Conservation (phyloP, 2,329 filamentous ascomycete species). For the Chalaropsis thielavioides region DNA sequence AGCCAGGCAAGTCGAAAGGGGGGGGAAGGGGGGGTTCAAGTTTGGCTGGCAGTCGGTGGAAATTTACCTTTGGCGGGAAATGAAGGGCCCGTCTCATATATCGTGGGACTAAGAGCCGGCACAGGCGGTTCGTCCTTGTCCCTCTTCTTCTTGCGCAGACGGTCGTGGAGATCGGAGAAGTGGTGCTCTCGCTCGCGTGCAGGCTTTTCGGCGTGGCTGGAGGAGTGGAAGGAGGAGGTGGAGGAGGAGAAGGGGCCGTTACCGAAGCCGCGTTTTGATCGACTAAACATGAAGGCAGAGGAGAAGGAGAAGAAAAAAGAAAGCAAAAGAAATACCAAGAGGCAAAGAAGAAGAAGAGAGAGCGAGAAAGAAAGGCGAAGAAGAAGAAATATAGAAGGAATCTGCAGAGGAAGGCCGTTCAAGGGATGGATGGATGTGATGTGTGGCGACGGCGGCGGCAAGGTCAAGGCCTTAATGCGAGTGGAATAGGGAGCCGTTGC, state of each 20-base stretch:
- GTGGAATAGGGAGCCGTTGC: neutral
- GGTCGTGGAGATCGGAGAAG: slow-evolving; percentile 8
- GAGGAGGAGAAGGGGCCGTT: slow-evolving; percentile 12
- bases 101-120: slow-evolving; percentile 8
- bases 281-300: slow-evolving; percentile 10
- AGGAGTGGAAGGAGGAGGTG: slow-evolving; percentile 6
- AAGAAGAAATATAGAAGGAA: neutral
- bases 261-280: slow-evolving; percentile 9
- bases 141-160: slow-evolving; percentile 8
- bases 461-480: neutral
- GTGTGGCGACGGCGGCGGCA: neutral
- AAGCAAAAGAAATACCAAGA: neutral
- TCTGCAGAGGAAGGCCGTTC: neutral
- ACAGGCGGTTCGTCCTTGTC: slow-evolving; percentile 1
- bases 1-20: neutral
- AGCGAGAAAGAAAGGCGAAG: neutral
- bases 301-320: neutral
- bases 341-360: slow-evolving; percentile 1
- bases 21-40: no score
- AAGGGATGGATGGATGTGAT: slow-evolving; percentile 3
- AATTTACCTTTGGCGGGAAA: slow-evolving; percentile 12
- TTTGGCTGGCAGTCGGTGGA: no score
- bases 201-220: neutral
- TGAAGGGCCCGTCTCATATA: slow-evolving; percentile 11
- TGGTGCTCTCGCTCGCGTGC: slow-evolving; percentile 4